Conservation (phyloP, 352 stramenopile genomes). For the Globisporangium nunn region DNA sequence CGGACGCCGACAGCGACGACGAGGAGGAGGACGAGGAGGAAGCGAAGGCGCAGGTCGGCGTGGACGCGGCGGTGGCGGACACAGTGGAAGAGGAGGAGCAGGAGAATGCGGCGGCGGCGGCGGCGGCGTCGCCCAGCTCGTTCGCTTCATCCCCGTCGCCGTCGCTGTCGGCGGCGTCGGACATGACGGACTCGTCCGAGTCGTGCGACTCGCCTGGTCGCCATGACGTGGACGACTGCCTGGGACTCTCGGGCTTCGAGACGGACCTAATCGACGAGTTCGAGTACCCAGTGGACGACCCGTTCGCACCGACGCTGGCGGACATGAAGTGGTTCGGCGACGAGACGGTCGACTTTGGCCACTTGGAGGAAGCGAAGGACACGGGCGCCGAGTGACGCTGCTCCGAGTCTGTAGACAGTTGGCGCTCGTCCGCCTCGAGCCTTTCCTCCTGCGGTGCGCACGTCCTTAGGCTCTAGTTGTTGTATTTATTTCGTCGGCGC, state of each 20-base stretch:
- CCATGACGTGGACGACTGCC: constrained; percentile 33
- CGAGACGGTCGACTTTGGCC: constrained; percentile 41
- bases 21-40: constrained; percentile 14
- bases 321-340: constrained; percentile 62
- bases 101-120: not conserved
- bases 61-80: constrained; percentile 4
- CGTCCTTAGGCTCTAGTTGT: not conserved
- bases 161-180: constrained; percentile 62
- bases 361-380: constrained; percentile 18
- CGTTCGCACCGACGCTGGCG: constrained; percentile 47
- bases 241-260: constrained; percentile 38
- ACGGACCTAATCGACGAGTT: constrained; percentile 77
- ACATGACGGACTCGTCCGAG: constrained; percentile 57
- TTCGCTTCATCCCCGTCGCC: constrained; percentile 7
- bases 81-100: constrained; percentile 12
- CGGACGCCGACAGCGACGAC: constrained; percentile 27
- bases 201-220: constrained; percentile 44
- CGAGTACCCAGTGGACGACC: constrained; percentile 74
- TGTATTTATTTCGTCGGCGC: not conserved
- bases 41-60: not conserved
- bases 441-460: not conserved
- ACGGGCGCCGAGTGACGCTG: constrained; percentile 11
- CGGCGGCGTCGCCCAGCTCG: constrained; percentile 1
- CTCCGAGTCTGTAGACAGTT: not conserved
- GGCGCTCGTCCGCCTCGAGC: too few species aligned